Conservation (phyloP, 257 asterid genomes). For the Solanum neorickii region DNA sequence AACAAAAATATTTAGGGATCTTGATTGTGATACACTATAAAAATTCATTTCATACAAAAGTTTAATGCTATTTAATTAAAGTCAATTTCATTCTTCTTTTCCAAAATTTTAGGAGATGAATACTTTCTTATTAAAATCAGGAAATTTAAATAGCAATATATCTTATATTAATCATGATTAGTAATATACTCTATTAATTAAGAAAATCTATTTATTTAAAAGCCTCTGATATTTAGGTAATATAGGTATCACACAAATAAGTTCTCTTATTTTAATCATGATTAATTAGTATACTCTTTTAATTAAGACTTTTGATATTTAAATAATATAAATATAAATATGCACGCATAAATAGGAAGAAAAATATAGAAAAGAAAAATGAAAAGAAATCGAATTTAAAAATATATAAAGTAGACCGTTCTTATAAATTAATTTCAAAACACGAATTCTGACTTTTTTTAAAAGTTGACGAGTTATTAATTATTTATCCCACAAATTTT, state of each 20-base stretch:
- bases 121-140: not conserved
- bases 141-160: not conserved
- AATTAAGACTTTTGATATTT: not conserved
- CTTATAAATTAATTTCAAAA: not conserved
- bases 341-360: not conserved
- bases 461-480: not conserved
- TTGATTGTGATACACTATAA: not conserved
- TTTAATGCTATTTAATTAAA: not conserved
- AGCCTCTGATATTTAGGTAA: not conserved
- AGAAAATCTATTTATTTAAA: not conserved
- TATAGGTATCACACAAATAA: not conserved
- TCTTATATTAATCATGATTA: not conserved
- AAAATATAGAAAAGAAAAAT: too few species aligned
- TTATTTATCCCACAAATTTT: not conserved
- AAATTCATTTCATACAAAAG: not conserved
- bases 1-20: not conserved
- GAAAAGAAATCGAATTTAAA: not conserved
- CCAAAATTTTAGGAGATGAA: not conserved
- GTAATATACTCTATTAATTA: not conserved
- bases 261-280: not conserved
- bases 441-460: fast-evolving
- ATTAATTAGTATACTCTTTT: not conserved
- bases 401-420: not conserved
- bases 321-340: not conserved
- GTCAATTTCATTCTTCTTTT: not conserved